Evolutionary conservation across 2,329 filamentous ascomycete species (phyloP).

Genomic region (Penicillium sclerotiorum): DNA sequence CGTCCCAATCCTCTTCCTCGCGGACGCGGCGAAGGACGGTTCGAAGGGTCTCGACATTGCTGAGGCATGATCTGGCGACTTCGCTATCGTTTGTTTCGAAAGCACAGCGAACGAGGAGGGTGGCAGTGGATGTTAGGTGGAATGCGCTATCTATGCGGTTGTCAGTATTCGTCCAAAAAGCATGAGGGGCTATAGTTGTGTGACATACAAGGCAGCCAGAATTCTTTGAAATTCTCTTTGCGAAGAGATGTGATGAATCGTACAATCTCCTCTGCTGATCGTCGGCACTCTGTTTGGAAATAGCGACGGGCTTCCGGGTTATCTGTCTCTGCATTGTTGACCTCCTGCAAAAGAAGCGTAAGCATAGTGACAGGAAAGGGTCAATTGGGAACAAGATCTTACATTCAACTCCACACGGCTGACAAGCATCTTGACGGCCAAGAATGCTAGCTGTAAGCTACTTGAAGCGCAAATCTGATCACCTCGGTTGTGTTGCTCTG

Average conservation of each 20-base stretch:
- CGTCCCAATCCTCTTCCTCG: conserved; percentile 58
- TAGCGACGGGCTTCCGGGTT: conserved; percentile 53
- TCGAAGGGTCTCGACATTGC: conserved; percentile 52
- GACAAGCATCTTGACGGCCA: conserved; percentile 52
- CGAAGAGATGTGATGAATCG: conserved; percentile 53
- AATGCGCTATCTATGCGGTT: conserved; percentile 50
- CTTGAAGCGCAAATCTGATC: conserved; percentile 45
- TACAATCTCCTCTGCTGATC: conserved; percentile 50
- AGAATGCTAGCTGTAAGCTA: conserved; percentile 48
- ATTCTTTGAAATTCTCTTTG: conserved; percentile 53
- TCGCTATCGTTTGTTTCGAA: conserved; percentile 54
- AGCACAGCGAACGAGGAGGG: conserved; percentile 54
- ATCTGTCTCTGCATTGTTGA: conserved; percentile 46
- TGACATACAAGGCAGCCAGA: conserved; percentile 54
- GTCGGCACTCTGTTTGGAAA: conserved; percentile 50
- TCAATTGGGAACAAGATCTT: conserved; percentile 18
- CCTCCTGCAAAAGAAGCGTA: conserved; percentile 36
- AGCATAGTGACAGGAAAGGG: conserved; percentile 1
- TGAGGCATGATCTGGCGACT: conserved; percentile 49
- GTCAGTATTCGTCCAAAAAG: conserved; percentile 2
- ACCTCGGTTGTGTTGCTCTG: conserved; percentile 31
- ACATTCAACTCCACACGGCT: conserved; percentile 51
- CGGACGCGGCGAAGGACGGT: conserved; percentile 51
- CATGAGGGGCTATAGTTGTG: neutral
- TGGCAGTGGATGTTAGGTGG: conserved; percentile 57